A percentile compares a stretch with the other conserved stretches of the same genome.
These are phyloP conservation scores for Bretziella fagacearum DNA, from an alignment of 2,329 filamentous ascomycete species.

Conservation along the genomic window DNA sequence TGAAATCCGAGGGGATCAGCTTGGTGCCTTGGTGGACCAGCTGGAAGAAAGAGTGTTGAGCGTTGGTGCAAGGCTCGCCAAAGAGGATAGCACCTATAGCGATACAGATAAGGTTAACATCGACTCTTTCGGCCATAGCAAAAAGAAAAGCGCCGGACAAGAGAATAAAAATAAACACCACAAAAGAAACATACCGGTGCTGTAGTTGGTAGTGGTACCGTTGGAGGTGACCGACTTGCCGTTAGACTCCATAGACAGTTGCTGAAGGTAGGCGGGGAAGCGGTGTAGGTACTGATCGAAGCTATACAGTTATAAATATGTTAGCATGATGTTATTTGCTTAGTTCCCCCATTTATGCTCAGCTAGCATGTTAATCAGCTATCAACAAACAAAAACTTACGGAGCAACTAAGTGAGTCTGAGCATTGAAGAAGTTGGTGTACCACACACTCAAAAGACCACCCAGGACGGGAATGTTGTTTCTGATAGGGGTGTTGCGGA, in stretches of 20 bases:
- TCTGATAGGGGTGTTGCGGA: conserved; percentile 74
- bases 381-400: conserved; percentile 37
- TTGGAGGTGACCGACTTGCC: conserved; percentile 93
- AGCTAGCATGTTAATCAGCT: too few relatives aligned
- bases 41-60: conserved; percentile 99
- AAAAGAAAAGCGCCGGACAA: too few relatives aligned
- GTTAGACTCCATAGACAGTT: conserved; percentile 99
- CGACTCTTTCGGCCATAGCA: too few relatives aligned
- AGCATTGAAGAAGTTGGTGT: conserved; percentile 95
- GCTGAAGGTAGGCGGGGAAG: conserved; percentile 97
- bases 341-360: too few relatives aligned
- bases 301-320: conserved; percentile 24
- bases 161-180: too few relatives aligned
- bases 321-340: conserved; percentile 5
- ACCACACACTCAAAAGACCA: conserved; percentile 92
- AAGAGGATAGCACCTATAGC: conserved; percentile 74
- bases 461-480: conserved; percentile 90
- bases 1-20: conserved; percentile 96
- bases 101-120: background rate
- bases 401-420: conserved; percentile 96
- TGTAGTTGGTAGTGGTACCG: conserved; percentile 85
- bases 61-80: conserved; percentile 95
- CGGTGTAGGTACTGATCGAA: conserved; percentile 99
- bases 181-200: conserved; percentile 46
- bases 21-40: conserved; percentile 97